Base-by-base conservation (phyloP, 805 yeast species). In the Henningerozyma blattae region DNA sequence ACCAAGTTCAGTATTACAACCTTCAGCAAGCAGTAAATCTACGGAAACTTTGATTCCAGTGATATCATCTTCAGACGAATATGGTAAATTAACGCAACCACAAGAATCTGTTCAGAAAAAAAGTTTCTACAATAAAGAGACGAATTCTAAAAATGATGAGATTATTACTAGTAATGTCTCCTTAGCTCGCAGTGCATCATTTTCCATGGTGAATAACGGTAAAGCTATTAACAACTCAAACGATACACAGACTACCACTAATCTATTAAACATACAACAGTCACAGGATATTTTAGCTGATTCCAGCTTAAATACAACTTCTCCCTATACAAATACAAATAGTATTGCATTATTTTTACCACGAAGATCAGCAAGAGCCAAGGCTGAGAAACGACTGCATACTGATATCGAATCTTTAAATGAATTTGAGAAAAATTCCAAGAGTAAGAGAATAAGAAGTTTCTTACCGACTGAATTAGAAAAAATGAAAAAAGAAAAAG, bases 351-450 rank as follows among this genome's bases (percentile, higher is more conserved):
- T 28, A 7, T 15, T 27, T 27, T 27, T 16, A 16, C 17, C 17
- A 16, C 19, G 47, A 22, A 37, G 82, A 33, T 68, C 70, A 27
- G 93, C 94, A 1, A 76, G 77, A 30, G 65, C 67, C 27, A 72
- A 77, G 45, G 93, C 93, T 0, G 76, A 75, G 1, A 58, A 60
- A 37, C 76, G 74, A 48, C 58, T 83, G 13, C 89, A 78, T 45
- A 67, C 68, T 9, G 74, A 77, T 50, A 80, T 83, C 67, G 70
- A 70, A 37, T 77, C 77, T 31, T 64, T 82, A 41, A 79, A 78
- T 46, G 65, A 63, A 33, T 82, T 70, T 47, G 77, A 76, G 39
- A 65, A 71, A 41, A 73, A 72, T 20, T 64, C 67, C 18, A 61
- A 64, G 16, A 59, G 64, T 60, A 41, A 52, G 45, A 33, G 53